Evolutionary conservation across 2,329 filamentous ascomycete genomes (phyloP), one percentile per base, ranked within the genome.

Genomic region (Ceratocystiopsis brevicomis): DNA sequence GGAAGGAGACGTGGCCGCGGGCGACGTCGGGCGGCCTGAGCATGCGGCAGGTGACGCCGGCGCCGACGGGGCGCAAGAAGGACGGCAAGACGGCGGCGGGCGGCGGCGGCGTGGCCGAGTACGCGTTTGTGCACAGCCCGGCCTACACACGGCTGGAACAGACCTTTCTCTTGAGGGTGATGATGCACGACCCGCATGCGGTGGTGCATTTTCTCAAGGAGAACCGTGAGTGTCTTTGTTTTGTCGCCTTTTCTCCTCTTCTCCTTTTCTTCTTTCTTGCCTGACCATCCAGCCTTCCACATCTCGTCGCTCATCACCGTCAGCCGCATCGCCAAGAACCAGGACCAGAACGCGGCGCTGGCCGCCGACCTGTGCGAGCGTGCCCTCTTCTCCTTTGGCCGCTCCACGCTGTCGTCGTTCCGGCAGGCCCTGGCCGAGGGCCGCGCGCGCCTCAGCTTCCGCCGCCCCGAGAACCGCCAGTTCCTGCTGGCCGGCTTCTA

Each of bases 231-330:
- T n/a, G 15, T 11, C 18, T 14, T 30, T 17, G 13, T 33, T 38
- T 33, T 38, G 18, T 43, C 19, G 14, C 13, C 17, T 30, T n/a
- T 39, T 17, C 9, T 17, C 17, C 16, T 41, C 17, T 30, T n/a
- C 30, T 17, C 9, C 14, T 32, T 21, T 41, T 34, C 2, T 19
- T 35, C 12, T 19, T 13, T n/a, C 3, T 14, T n/a, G n/a, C n/a
- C 6, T 32, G 6, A 21, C 36, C 16, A 11, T 13, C 12, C 18
- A 73, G 70, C 88, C 4, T 96, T 95, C 57, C 87, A 96, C 56
- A 80, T 96, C 51, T 90, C 85, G 1, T 87, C 84, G 2, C 71
- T 96, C n/a, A 76, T 96, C 18, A 87, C 95, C 57, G 86, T 93
- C 25, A 92, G 84, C 48, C 84, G 85, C 56, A 81, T 96, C 41